Percentiles rank a stretch among this genome's conserved stretches.
These are phyloP conservation scores for Fusarium irregulare DNA, from an alignment of 2,329 filamentous ascomycete genomes.

Conservation along the genomic window DNA sequence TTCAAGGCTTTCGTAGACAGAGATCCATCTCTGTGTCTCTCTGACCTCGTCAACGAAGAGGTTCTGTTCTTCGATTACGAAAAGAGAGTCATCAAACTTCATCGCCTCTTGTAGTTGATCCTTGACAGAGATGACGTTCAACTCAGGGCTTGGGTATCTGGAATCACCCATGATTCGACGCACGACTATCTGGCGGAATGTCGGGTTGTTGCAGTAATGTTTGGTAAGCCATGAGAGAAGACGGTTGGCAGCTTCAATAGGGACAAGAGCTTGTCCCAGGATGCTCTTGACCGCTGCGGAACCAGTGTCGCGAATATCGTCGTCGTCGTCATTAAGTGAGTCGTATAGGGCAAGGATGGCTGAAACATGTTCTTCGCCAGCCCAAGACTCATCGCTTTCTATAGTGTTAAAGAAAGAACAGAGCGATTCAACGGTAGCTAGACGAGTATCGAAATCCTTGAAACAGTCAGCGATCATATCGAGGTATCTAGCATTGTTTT, in stretches of 20 bases:
- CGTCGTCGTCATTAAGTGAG: slow-evolving; percentile 88
- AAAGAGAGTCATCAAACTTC: slow-evolving; percentile 74
- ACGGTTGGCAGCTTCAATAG: slow-evolving; percentile 59
- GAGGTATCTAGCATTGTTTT: neutral
- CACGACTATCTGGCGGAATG: slow-evolving; percentile 56
- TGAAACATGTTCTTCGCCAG: slow-evolving; percentile 59
- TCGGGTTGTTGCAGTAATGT: slow-evolving; percentile 49
- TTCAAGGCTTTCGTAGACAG: slow-evolving; percentile 54
- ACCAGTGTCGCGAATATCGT: slow-evolving; percentile 80
- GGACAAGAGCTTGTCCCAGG: slow-evolving; percentile 58
- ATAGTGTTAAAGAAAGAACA: slow-evolving; percentile 58
- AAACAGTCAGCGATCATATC: slow-evolving; percentile 15
- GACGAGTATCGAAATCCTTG: slow-evolving; percentile 73
- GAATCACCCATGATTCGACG: slow-evolving; percentile 54
- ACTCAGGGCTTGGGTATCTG: slow-evolving; percentile 17
- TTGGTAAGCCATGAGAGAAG: slow-evolving; percentile 58
- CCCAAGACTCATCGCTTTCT: slow-evolving; percentile 28
- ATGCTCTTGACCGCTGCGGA: slow-evolving; percentile 62
- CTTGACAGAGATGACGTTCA: slow-evolving; percentile 44
- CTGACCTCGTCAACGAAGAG: slow-evolving; percentile 87
- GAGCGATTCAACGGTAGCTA: slow-evolving; percentile 68
- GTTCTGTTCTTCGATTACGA: slow-evolving; percentile 92
- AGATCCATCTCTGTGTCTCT: slow-evolving; percentile 77
- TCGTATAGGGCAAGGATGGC: slow-evolving; percentile 77
- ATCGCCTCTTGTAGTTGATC: slow-evolving; percentile 60